Evolutionary conservation across 345 rosid genomes (phyloP), one percentile per base, ranked within the genome.

Genomic region (Psidium friedrichsthalianum): DNA sequence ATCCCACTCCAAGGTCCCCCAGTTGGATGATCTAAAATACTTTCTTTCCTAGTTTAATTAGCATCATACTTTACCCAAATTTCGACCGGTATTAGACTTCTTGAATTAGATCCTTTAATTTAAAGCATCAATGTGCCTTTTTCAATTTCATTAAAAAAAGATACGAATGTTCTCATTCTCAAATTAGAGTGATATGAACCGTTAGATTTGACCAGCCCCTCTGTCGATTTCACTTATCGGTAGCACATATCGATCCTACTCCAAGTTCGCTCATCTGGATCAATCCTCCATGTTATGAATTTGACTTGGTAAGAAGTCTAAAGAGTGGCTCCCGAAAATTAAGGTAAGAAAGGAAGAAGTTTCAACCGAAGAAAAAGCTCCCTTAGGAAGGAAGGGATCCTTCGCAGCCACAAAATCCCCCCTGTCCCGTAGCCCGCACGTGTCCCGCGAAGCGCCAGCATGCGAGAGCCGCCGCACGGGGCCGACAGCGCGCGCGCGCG

Each of bases 51-150:
- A n/a, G 3, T 11, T 58, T 58, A 12, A n/a, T 58, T 58, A 58
- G 12, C 36, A 16, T n/a, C 18, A 6, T n/a, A 14, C 8, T n/a
- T 58, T 12, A 1, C 8, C 14, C 74, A 59, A 59, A 59, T 59
- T 13, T 59, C 74, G 4, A 27, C 36, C 36, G 9, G 36, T 20
- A 6, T 15, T 29, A 0, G 1, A 27, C 36, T 27, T 36, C 29
- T 27, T 6, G 36, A 27, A n/a, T 4, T 1, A 13, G 36, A 27
- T 27, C 9, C 36, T n/a, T n/a, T 58, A n/a, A n/a, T 3, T 58
- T 13, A 29, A 13, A n/a, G 20, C 5, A 0, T 59, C 9, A 0
- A 3, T 0, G 0, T 2, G 18, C 36, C 36, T 2, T 59, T 59
- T 6, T 51, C 14, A 51, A 2, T 51, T 51, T 11, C 52, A 51